These are phyloP conservation scores for Neoconidiobolus thromboides DNA, from an alignment of 371 early-diverging fungal genomes.

Conservation along the genomic window DNA sequence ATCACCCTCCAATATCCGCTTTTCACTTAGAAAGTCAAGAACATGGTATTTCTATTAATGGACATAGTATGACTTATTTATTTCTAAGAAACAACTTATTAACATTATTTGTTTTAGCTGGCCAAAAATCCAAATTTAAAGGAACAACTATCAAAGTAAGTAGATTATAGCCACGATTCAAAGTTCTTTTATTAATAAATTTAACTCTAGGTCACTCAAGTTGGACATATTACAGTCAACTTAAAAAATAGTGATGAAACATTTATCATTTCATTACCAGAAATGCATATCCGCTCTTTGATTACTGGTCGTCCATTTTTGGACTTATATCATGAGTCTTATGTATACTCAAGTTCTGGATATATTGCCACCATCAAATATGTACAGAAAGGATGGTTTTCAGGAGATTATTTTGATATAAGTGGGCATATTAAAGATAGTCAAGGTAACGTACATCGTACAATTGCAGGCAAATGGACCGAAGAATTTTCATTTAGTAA, in stretches of 20 bases:
- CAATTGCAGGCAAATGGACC: slow-evolving; percentile 7
- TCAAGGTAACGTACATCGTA: not conserved
- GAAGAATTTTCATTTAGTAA: slow-evolving; percentile 5
- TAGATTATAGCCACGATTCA: not conserved
- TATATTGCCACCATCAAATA: slow-evolving; percentile 21
- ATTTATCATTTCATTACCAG: slow-evolving; percentile 31
- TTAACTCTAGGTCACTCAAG: slow-evolving; percentile 21
- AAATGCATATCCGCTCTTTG: slow-evolving; percentile 30
- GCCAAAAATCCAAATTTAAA: slow-evolving; percentile 38
- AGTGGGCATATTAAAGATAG: slow-evolving; percentile 18
- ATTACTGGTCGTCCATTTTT: slow-evolving; percentile 32
- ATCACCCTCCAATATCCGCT: slow-evolving; percentile 6
- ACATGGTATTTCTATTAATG: slow-evolving; percentile 36
- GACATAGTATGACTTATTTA: slow-evolving; percentile 26
- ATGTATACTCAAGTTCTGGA: slow-evolving; percentile 26
- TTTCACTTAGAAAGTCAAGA: slow-evolving; percentile 21
- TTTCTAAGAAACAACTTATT: not conserved
- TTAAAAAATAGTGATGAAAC: slow-evolving; percentile 22
- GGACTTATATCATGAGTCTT: slow-evolving; percentile 27
- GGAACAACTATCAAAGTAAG: slow-evolving; percentile 27
- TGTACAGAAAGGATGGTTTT: slow-evolving; percentile 28
- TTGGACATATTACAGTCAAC: slow-evolving; percentile 24
- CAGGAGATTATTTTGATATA: slow-evolving; percentile 28
- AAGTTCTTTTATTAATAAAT: not conserved
- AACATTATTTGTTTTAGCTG: slow-evolving; percentile 11